A percentile compares a stretch with the other conserved stretches of the same genome.
Evolutionary conservation across 306 rosid species (phyloP).

Genomic region (Sicyos edulis): DNA sequence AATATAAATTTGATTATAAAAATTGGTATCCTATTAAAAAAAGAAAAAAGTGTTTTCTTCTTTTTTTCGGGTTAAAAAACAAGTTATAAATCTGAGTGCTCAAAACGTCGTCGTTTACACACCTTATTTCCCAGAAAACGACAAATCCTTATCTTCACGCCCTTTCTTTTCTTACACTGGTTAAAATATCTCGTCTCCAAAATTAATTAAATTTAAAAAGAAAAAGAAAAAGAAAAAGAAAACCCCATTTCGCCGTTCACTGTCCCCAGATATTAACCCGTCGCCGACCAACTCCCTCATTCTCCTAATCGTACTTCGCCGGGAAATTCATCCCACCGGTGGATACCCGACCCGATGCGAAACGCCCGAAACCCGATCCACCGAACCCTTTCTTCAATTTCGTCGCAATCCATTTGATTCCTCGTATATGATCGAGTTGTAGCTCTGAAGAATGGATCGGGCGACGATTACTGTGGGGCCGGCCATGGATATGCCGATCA

Average conservation of each 20-base stretch:
- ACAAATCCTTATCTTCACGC: too few species aligned
- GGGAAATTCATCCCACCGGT: slow-evolving; percentile 4
- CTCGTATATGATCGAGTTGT: slow-evolving; percentile 35
- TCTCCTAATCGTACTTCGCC: background rate
- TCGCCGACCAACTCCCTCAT: slow-evolving; percentile 13
- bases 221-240: too few species aligned
- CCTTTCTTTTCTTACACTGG: background rate
- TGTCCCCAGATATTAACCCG: background rate
- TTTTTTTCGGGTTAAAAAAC: too few species aligned
- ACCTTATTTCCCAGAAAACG: too few species aligned
- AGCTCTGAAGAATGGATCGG: slow-evolving; percentile 55
- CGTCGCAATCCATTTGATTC: background rate
- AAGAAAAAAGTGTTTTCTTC: too few species aligned
- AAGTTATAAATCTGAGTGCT: too few species aligned
- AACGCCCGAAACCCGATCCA: slow-evolving; percentile 3
- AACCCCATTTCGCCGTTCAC: too few species aligned
- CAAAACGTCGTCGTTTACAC: too few species aligned
- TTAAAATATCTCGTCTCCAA: background rate
- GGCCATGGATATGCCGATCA: background rate
- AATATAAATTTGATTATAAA: too few species aligned
- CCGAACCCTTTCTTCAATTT: background rate
- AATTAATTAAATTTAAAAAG: background rate
- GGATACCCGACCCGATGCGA: too few species aligned
- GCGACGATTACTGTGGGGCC: slow-evolving; percentile 25
- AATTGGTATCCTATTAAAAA: too few species aligned